Evolutionary conservation across 2,329 filamentous ascomycete genomes (phyloP).

Genomic region (Apiospora marii): DNA sequence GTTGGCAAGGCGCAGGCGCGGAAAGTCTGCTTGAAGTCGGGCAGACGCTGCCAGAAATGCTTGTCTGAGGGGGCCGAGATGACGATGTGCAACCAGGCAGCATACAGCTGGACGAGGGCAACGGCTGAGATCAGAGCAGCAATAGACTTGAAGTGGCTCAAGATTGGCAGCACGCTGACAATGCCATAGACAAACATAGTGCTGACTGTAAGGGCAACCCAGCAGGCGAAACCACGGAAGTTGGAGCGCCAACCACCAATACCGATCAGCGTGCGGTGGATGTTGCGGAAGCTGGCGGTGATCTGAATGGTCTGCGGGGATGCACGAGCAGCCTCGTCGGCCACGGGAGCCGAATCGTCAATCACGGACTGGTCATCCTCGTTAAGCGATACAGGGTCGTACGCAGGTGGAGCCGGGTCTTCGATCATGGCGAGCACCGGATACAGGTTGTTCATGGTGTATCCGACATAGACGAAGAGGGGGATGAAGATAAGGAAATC

Average conservation of each 20-base stretch:
- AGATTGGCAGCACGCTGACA: constrained; percentile 46
- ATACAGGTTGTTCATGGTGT: constrained; percentile 60
- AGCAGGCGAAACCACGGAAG: constrained; percentile 72
- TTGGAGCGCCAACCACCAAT: constrained; percentile 70
- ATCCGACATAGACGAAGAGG: constrained; percentile 52
- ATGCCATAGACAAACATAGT: constrained; percentile 50
- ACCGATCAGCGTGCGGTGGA: constrained; percentile 63
- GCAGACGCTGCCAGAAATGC: constrained; percentile 74
- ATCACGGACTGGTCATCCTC: constrained; percentile 46
- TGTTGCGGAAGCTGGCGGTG: constrained; percentile 60
- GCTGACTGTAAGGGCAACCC: constrained; percentile 48
- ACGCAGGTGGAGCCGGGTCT: constrained; percentile 63
- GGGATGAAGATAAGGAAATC: constrained; percentile 56
- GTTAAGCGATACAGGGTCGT: constrained; percentile 58
- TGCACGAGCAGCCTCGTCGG: constrained; percentile 45
- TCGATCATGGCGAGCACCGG: constrained; percentile 65
- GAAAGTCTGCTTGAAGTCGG: constrained; percentile 69
- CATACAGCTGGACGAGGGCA: constrained; percentile 70
- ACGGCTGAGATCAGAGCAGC: constrained; percentile 66
- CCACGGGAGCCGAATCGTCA: constrained; percentile 45
- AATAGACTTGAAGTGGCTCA: constrained; percentile 48
- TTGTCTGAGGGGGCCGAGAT: constrained; percentile 73
- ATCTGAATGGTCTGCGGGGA: constrained; percentile 48
- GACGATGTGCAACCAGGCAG: constrained; percentile 86
- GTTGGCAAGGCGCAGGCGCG: constrained; percentile 74